A percentile compares a stretch with the other conserved stretches of the same genome.
These are phyloP conservation scores for Calonectria henricotiae DNA, from an alignment of 2,329 filamentous ascomycete species.

Conservation along the genomic window DNA sequence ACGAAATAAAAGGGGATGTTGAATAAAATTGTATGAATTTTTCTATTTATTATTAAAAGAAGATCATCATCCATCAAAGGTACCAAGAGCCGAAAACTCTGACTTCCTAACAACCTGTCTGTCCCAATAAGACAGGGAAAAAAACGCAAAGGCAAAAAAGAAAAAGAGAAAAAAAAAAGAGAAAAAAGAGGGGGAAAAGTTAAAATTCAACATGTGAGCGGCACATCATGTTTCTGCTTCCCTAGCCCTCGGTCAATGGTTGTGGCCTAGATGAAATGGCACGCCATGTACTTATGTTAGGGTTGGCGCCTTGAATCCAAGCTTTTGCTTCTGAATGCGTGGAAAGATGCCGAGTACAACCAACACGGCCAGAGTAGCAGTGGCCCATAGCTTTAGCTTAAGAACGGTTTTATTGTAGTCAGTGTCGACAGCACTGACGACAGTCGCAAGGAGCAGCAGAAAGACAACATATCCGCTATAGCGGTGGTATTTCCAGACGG, in stretches of 20 bases:
- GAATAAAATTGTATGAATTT: neutral
- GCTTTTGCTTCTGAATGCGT: slow-evolving; percentile 86
- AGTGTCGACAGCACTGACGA: slow-evolving; percentile 83
- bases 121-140: neutral
- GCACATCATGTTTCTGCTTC: neutral
- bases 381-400: slow-evolving; percentile 83
- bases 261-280: neutral
- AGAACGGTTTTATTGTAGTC: slow-evolving; percentile 80
- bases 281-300: slow-evolving; percentile 30
- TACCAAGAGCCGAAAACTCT: neutral
- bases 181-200: neutral
- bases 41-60: neutral
- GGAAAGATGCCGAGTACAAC: slow-evolving; percentile 82
- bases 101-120: too few species aligned
- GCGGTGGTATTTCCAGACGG: slow-evolving; percentile 92
- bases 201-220: neutral
- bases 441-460: slow-evolving; percentile 80
- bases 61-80: too few species aligned
- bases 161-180: neutral
- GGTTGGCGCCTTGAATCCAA: slow-evolving; percentile 67
- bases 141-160: neutral
- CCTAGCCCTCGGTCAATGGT: neutral
- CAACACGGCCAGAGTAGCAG: slow-evolving; percentile 77
- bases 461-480: slow-evolving; percentile 82
- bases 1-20: neutral